Evolutionary conservation across 371 early-diverging fungal genomes (phyloP).

Genomic region (Fennellomyces sp.): DNA sequence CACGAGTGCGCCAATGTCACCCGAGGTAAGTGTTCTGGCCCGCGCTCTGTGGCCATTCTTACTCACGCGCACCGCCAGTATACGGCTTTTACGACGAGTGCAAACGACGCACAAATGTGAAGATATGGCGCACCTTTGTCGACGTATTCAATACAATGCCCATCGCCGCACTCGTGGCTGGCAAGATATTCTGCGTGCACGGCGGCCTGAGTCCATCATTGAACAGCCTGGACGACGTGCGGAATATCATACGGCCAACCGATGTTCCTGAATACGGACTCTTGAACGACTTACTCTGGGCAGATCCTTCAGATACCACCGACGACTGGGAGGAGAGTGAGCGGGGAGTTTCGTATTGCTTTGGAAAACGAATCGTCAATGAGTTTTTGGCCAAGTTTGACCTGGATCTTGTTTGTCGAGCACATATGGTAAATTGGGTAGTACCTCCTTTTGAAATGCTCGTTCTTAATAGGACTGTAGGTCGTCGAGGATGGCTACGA

Average conservation of each 20-base stretch:
- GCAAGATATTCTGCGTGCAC: constrained; percentile 96
- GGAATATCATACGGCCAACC: constrained; percentile 90
- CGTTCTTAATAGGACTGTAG: constrained; percentile 39
- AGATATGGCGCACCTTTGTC: constrained; percentile 93
- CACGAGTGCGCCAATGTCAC: constrained; percentile 97
- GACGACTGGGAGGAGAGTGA: constrained; percentile 90
- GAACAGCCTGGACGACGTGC: constrained; percentile 86
- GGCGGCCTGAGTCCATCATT: constrained; percentile 95
- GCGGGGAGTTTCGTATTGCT: constrained; percentile 91
- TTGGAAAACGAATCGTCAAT: constrained; percentile 85
- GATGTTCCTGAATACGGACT: constrained; percentile 94
- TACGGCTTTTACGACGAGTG: constrained; percentile 99
- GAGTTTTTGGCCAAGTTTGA: constrained; percentile 92
- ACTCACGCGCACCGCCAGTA: constrained; percentile 64
- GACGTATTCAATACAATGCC: constrained; percentile 95
- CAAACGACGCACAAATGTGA: constrained; percentile 91
- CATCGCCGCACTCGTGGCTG: constrained; percentile 91
- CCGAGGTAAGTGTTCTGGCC: constrained; percentile 63
- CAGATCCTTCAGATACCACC: constrained; percentile 91
- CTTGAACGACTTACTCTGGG: constrained; percentile 96
- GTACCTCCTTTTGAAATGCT: background rate
- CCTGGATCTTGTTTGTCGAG: constrained; percentile 94
- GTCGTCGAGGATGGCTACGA: constrained; percentile 97
- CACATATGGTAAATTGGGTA: constrained; percentile 95
- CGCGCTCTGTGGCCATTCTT: too few species aligned